phyloP scores from a whole-genome alignment of 2,329 filamentous ascomycete genomes.

The Microascus cirrosus region DNA sequence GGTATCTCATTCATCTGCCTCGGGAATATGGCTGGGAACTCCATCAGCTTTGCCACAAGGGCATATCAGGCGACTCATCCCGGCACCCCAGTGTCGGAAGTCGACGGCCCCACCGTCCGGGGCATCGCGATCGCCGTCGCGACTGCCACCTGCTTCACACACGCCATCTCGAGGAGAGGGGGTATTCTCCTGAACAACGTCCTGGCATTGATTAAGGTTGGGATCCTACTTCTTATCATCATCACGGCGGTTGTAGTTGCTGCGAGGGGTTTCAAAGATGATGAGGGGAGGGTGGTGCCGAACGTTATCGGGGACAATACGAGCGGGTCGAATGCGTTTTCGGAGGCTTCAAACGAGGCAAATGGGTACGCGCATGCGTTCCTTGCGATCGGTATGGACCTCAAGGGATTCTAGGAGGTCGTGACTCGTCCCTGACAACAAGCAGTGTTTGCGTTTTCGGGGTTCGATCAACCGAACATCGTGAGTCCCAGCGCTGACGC shows the following conservation, averaged over 20 bases:
- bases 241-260: conserved; percentile 19
- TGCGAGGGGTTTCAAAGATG: conserved; percentile 12
- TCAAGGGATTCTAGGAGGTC: too few relatives aligned
- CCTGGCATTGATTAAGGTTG: conserved; percentile 36
- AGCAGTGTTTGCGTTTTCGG: conserved; percentile 22
- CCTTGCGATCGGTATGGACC: conserved; percentile 19
- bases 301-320: conserved; percentile 17
- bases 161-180: conserved; percentile 33
- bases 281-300: conserved; percentile 2
- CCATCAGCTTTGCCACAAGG: conserved; percentile 30
- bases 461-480: conserved; percentile 26
- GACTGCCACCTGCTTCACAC: conserved; percentile 32
- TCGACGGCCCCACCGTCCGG: conserved; percentile 20
- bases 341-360: conserved; percentile 11
- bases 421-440: not conserved
- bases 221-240: conserved; percentile 32
- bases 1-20: conserved; percentile 31
- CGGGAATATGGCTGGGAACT: conserved; percentile 37
- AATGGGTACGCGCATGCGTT: conserved; percentile 26
- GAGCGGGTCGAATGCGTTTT: conserved; percentile 5
- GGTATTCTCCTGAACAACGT: conserved; percentile 39
- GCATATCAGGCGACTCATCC: conserved; percentile 22
- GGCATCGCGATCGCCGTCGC: conserved; percentile 34
- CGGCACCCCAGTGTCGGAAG: conserved; percentile 9
- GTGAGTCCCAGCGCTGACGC: not conserved